Evolutionary conservation across 148 eudicot genomes (phyloP), one percentile per base, ranked within the genome.

Genomic region (Fagopyrum homotropicum): DNA sequence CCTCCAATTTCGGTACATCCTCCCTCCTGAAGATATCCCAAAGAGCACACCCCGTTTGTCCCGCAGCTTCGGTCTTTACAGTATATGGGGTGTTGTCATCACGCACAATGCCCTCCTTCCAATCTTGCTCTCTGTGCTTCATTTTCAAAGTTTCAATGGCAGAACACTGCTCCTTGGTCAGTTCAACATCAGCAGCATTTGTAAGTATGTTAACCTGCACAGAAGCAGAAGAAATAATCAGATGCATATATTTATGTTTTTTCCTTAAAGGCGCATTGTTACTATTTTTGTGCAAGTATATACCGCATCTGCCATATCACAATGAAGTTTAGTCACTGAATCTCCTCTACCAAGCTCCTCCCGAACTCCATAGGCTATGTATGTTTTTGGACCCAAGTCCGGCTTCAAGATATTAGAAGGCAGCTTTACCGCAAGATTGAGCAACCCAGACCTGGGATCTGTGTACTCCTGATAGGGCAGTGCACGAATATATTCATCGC

Each of bases 291-390:
- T 40, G 47, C 9, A 19, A 30, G 22, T 9, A 3, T 47, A 74
- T 89, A 95, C 98, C 84, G 98, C 98, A 83, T 95, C 97, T 6
- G 98, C 90, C 90, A 95, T 88, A 78, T 92, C 98, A 77, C 91
- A 88, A 76, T 92, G 98, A 73, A 95, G 96, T 85, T 90, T 95
- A n/a, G 98, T 92, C 0, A 95, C 97, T 75, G 97, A 95, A 76
- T 95, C 97, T 71, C 98, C 98, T 81, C 96, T 81, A 30, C 92
- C 93, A 29, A 95, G 97, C 84, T 95, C 98, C 73, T 89, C 84
- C 1, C 76, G 45, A 45, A 81, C 57, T 17, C 98, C 98, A 79
- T 92, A 90, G 43, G 99, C 97, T 40, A 95, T 90, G 72, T 95
- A 92, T 30, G 96, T 87, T 81, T 95, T 95, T 48, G 99, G 99